Evolutionary conservation across 371 early-diverging fungal species (phyloP), one percentile per base, ranked within the genome.

Genomic region (Actinomucor elegans): DNA sequence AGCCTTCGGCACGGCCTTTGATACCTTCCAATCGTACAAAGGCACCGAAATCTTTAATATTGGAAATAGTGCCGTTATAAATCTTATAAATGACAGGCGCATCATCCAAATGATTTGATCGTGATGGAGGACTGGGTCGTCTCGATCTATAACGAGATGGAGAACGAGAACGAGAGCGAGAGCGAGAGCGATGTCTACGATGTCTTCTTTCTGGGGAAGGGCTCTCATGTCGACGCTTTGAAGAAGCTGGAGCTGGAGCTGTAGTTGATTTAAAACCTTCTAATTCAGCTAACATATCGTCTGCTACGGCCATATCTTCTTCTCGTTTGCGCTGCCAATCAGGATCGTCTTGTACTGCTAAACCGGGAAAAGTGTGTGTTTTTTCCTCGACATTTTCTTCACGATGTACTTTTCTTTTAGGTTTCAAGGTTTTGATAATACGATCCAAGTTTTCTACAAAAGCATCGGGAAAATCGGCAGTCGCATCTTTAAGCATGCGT

Each of bases 41-140:
- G 0, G 89, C 94, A 28, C 97, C 97, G 80, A 95, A 96, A 35
- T 94, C 94, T 43, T 86, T 87, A 31, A 93, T 77, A 49, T 84
- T 88, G 17, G 85, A 77, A 11, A 96, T 84, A 26, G 66, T 76
- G 12, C 96, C 98, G 23, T 75, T 62, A 64, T 96, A 97, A 26
- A 97, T 93, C 59, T 96, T 94, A 78, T 94, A 89, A 12, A 94
- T 71, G 0, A 94, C 61, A 2, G 98, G 96, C 6, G 77, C 75
- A 12, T 89, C 89, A 57, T 94, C 94, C 17, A 83, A 10, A 12
- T 42, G 43, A 21, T 59, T 15, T 8, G 59, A 47, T 21, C 57
- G 40, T 28, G 58, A 41, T n/a, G 61, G 67, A 41, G 53, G 47
- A 18, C 55, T 35, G 31, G 62, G 23, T 44, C 29, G 15, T 33